Base-by-base conservation (phyloP, 805 yeast genomes). In the Yamadazyma kitorensis region DNA sequence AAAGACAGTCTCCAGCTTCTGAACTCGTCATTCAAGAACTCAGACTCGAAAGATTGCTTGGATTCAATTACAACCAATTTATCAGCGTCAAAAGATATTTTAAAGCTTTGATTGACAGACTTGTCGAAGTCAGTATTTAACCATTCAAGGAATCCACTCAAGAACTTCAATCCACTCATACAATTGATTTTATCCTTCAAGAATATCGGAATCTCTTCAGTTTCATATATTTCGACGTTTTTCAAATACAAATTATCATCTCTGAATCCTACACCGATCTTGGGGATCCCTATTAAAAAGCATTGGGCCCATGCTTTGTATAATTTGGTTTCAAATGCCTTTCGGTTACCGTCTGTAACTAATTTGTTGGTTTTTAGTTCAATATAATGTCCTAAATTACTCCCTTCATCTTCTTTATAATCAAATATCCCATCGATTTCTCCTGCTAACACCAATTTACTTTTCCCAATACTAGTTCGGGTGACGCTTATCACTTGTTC, bases 401-500 rank as follows among this genome's bases (percentile, higher is more conserved):
- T 76, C 15, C 41, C 39, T 4, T 35, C 40, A 38, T 27, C 55
- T 18, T 61, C 70, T 44, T 80, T 74, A 49, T 76, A 86, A 55
- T 88, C 96, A 73, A 81, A 83, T 8, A 83, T 82, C 55, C 96
- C 83, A 58, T 91, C 98, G 14, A 91, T 86, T 61, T 93, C 98
- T 2, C 96, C 96, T 1, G 88, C 95, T 28, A 88, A 57, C 5
- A 86, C 55, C 27, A 87, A 59, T 42, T 74, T 76, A 13, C 78
- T 72, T 29, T 71, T 72, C 6, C 96, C 96, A 11, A 91, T 78
- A 2, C 95, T 94, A 0, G 96, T 82, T 47, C 75, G 73, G 5
- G 89, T 89, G n/a, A 91, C 82, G 0, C 86, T 72, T 29, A 82
- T 67, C 52, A 78, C 88, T 59, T 91, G 95, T 48, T 81, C 87